These are phyloP conservation scores for Apocynum venetum DNA, from an alignment of 257 asterid genomes.

Conservation along the genomic window DNA sequence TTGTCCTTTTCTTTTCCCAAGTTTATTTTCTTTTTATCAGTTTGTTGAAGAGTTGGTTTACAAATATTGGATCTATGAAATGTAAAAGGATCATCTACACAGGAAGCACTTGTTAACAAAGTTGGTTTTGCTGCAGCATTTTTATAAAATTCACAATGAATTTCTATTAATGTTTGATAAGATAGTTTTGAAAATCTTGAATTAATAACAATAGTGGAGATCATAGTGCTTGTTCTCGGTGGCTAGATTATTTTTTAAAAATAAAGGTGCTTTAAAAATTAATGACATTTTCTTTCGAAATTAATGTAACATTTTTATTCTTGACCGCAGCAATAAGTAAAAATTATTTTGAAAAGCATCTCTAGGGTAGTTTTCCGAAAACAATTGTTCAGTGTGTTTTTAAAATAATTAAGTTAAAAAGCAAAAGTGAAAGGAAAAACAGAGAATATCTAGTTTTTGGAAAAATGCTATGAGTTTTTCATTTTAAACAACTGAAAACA, in stretches of 20 bases:
- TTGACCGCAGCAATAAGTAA: too few relatives aligned
- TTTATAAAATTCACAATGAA: not conserved
- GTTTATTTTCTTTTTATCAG: not conserved
- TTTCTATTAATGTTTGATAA: not conserved
- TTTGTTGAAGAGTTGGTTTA: not conserved
- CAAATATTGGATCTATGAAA: not conserved
- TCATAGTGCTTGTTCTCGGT: not conserved
- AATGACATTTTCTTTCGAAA: too few relatives aligned
- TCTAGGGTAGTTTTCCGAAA: too few relatives aligned
- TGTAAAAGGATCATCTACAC: not conserved
- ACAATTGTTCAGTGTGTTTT: too few relatives aligned
- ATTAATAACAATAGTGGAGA: not conserved
- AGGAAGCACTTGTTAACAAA: not conserved
- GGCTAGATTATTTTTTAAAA: not conserved
- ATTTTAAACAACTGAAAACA: too few relatives aligned
- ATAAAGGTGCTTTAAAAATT: too few relatives aligned
- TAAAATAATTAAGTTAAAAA: too few relatives aligned
- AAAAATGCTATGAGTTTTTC: too few relatives aligned
- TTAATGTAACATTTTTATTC: too few relatives aligned
- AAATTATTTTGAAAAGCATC: too few relatives aligned
- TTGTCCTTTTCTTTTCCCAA: not conserved
- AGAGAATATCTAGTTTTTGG: too few relatives aligned
- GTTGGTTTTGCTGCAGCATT: not conserved
- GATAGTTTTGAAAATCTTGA: not conserved
- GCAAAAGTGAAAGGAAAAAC: too few relatives aligned